phyloP scores from a whole-genome alignment of 2,329 filamentous ascomycete genomes.

The Colletotrichum sp. region DNA sequence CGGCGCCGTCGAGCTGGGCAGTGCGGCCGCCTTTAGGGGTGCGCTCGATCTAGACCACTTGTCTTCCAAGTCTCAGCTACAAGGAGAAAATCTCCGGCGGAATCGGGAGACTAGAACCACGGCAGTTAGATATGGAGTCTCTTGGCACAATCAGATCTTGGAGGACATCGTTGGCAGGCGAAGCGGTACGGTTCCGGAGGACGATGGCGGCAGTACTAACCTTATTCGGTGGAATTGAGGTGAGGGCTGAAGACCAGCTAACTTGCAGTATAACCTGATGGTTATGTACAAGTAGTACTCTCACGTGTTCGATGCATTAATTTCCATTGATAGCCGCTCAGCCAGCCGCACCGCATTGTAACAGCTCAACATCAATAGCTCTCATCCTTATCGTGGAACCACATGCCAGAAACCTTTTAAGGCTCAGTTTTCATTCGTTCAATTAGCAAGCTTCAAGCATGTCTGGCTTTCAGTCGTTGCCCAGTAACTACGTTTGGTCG shows the following conservation, averaged over 20 bases:
- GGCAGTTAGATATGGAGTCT: background rate
- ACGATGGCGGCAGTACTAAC: background rate
- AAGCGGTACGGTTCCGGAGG: background rate
- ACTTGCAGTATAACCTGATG: background rate
- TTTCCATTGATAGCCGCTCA: background rate
- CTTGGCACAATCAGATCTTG: background rate
- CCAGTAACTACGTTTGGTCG: fast-evolving
- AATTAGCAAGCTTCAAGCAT: background rate
- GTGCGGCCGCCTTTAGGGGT: background rate
- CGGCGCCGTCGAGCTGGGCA: background rate
- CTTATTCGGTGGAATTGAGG: background rate
- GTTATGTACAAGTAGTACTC: background rate
- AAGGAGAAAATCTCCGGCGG: background rate
- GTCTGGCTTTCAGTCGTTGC: fast-evolving
- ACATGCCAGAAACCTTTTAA: background rate
- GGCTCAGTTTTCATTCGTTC: background rate
- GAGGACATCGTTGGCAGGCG: background rate
- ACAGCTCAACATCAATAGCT: background rate
- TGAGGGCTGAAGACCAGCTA: background rate
- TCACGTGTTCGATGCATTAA: background rate
- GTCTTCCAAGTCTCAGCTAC: background rate
- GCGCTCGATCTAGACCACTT: background rate
- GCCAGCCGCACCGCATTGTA: background rate
- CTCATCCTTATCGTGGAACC: background rate
- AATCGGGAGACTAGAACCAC: background rate